Conservation (phyloP, 2,329 filamentous ascomycete genomes). For the Pyrenophora graminea region DNA sequence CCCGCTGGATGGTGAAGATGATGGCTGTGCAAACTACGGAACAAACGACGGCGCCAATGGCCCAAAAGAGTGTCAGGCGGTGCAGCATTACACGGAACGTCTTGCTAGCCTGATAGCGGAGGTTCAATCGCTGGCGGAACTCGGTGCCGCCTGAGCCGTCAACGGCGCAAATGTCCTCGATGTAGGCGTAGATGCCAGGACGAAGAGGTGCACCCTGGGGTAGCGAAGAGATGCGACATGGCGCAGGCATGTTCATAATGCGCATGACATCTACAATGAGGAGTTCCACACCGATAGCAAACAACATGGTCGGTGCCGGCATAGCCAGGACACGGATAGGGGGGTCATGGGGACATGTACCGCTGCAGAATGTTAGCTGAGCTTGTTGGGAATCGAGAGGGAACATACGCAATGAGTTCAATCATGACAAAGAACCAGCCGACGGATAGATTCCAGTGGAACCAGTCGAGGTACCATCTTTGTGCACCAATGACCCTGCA, state of each 20-base stretch:
- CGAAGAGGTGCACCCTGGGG: slow-evolving; percentile 56
- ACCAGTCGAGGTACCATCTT: slow-evolving; percentile 57
- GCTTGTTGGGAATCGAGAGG: neutral
- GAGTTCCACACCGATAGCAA: slow-evolving; percentile 57
- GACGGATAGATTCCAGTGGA: slow-evolving; percentile 61
- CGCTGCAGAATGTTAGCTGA: slow-evolving; percentile 35
- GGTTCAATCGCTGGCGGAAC: slow-evolving; percentile 57
- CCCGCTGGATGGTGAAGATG: slow-evolving; percentile 53
- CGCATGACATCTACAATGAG: slow-evolving; percentile 56
- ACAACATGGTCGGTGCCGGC: slow-evolving; percentile 57
- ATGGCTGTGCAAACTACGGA: slow-evolving; percentile 50
- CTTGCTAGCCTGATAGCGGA: slow-evolving; percentile 58
- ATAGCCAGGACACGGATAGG: slow-evolving; percentile 60
- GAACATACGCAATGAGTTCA: slow-evolving; percentile 56
- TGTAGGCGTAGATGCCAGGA: slow-evolving; percentile 59
- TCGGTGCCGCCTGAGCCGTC: slow-evolving; percentile 59
- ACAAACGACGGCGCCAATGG: slow-evolving; percentile 49
- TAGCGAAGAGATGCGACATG: slow-evolving; percentile 58
- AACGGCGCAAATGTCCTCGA: slow-evolving; percentile 60
- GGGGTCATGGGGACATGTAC: slow-evolving; percentile 53
- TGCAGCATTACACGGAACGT: slow-evolving; percentile 59
- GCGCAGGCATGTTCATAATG: slow-evolving; percentile 51
- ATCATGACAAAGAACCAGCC: slow-evolving; percentile 62
- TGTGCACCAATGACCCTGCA: slow-evolving; percentile 57
- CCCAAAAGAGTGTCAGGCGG: slow-evolving; percentile 59